Percentiles rank a stretch among this genome's conserved stretches.
These are phyloP conservation scores for Chenopodium album DNA, from an alignment of 148 eudicot genomes.

Conservation along the genomic window DNA sequence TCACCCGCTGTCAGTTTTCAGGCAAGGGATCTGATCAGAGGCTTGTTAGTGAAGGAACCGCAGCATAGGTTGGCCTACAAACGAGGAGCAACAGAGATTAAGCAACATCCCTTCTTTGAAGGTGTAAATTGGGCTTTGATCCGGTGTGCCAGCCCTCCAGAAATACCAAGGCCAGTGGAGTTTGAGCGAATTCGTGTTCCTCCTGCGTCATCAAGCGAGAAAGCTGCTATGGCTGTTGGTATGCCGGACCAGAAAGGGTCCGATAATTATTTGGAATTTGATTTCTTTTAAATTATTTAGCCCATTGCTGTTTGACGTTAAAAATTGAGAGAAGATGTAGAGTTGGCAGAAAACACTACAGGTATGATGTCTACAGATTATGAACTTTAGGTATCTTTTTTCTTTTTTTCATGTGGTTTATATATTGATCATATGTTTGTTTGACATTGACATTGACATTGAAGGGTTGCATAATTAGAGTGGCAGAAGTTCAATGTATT, in stretches of 20 bases:
- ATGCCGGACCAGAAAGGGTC: constrained; percentile 52
- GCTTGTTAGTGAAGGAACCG: constrained; percentile 89
- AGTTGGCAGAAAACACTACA: constrained; percentile 17
- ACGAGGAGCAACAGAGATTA: constrained; percentile 92
- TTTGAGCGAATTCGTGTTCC: constrained; percentile 53
- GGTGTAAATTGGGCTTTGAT: constrained; percentile 97
- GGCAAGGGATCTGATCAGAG: constrained; percentile 81
- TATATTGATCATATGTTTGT: constrained; percentile 24
- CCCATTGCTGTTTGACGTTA: constrained; percentile 14
- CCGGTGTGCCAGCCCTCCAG: constrained; percentile 91
- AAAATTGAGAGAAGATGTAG: constrained; percentile 16
- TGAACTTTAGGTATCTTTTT: constrained; percentile 7
- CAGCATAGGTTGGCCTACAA: constrained; percentile 80
- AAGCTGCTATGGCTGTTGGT: constrained; percentile 34
- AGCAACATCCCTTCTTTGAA: constrained; percentile 94
- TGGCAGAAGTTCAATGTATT: constrained; percentile 17
- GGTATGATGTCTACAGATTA: constrained; percentile 5
- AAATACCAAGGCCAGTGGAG: constrained; percentile 73
- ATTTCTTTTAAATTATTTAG: constrained; percentile 57
- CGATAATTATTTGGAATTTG: constrained; percentile 89
- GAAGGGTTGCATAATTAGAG: constrained; percentile 6
- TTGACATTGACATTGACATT: constrained; percentile 20
- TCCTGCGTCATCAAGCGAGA: constrained; percentile 43
- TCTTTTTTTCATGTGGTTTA: constrained; percentile 23
- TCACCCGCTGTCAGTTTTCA: constrained; percentile 79